phyloP scores from a whole-genome alignment of 1,284 basidiomycete species.

The Ganoderma lingzhi region DNA sequence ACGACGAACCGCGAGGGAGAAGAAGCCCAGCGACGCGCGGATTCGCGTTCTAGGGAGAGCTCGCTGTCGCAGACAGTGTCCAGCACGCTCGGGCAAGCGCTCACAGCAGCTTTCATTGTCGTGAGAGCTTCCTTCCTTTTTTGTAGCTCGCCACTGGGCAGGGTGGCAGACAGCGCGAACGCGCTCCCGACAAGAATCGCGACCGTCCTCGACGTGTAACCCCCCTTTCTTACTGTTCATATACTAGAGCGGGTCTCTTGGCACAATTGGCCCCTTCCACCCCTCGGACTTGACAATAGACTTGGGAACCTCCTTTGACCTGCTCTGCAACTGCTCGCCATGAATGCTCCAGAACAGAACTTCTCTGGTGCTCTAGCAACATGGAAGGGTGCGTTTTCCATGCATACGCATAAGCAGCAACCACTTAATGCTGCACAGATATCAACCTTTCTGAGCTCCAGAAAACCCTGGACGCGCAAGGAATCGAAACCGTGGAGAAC shows the following conservation, averaged over 20 bases:
- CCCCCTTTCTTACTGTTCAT: conserved; percentile 10
- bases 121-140: conserved; percentile 33
- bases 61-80: conserved; percentile 28
- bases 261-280: not conserved
- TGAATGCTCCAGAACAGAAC: conserved; percentile 61
- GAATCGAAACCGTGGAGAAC: conserved; percentile 95
- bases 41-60: conserved; percentile 22
- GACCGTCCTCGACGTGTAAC: conserved; percentile 19
- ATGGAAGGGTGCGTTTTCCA: conserved; percentile 79
- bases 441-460: conserved; percentile 92
- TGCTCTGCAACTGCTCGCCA: conserved; percentile 2
- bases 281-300: not conserved
- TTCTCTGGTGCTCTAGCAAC: conserved; percentile 88
- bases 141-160: not conserved
- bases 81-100: conserved; percentile 22
- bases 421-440: conserved; percentile 53
- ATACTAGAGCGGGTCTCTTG: conserved; percentile 30
- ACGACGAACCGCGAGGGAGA: conserved; percentile 8
- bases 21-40: conserved; percentile 19
- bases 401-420: not conserved
- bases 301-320: not conserved
- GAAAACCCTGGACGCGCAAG: conserved; percentile 89
- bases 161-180: conserved; percentile 25
- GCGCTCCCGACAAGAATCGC: conserved; percentile 12
- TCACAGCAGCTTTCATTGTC: conserved; percentile 8